Evolutionary conservation across 108 stramenopile species (phyloP).

Genomic region (Skeletonema costatum): DNA sequence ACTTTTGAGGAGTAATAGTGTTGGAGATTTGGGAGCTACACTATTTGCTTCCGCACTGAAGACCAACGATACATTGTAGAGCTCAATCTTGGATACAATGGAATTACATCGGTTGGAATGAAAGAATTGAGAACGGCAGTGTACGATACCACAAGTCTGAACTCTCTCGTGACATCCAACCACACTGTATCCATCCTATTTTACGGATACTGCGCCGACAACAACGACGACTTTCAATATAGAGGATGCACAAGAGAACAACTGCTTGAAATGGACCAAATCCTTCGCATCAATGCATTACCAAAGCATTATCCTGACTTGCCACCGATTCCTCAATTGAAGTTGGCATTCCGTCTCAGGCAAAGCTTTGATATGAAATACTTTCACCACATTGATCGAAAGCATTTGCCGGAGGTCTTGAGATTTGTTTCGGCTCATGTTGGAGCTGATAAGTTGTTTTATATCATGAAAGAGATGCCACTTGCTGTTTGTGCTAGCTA

Average conservation of each 20-base stretch:
- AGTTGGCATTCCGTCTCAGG: background rate
- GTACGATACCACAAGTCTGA: background rate
- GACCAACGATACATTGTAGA: background rate
- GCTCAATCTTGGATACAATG: slow-evolving; percentile 4
- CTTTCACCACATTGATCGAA: background rate
- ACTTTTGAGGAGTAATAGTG: background rate
- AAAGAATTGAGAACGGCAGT: background rate
- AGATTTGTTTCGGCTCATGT: background rate
- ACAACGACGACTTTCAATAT: background rate
- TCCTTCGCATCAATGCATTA: background rate
- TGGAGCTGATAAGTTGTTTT: slow-evolving; percentile 4
- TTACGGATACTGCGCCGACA: background rate
- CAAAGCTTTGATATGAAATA: background rate
- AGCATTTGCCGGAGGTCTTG: background rate
- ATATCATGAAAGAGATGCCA: background rate
- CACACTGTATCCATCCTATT: background rate
- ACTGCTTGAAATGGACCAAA: background rate
- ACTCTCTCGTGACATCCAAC: background rate
- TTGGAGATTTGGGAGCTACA: background rate
- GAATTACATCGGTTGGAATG: slow-evolving; percentile 1
- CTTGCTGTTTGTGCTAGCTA: slow-evolving; percentile 7
- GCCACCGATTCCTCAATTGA: background rate
- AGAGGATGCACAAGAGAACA: background rate
- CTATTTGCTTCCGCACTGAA: background rate
- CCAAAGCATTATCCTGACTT: background rate